A percentile compares a stretch with the other conserved stretches of the same genome.
phyloP scores from a whole-genome alignment of 176 grass and related monocot genomes.

The Eremochloa ophiuroides region DNA sequence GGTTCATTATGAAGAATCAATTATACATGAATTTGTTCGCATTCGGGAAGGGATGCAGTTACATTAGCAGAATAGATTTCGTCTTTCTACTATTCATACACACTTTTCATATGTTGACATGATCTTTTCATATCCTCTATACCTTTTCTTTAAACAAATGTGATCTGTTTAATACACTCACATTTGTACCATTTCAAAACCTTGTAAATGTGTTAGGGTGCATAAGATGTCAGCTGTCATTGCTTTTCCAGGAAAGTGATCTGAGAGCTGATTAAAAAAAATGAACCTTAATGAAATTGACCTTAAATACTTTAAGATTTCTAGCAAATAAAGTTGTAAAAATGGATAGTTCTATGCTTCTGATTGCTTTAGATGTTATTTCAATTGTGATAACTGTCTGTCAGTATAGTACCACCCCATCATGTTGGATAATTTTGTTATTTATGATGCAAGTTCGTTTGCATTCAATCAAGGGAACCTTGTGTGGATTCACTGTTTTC shows the following conservation, averaged over 20 bases:
- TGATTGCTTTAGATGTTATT: conserved; percentile 23
- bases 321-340: conserved; percentile 20
- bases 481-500: background rate
- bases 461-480: conserved; percentile 16
- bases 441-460: conserved; percentile 20
- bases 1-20: conserved; percentile 73
- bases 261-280: background rate
- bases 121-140: background rate
- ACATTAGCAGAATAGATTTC: conserved; percentile 20
- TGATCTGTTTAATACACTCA: background rate
- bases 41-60: conserved; percentile 88
- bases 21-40: conserved; percentile 73
- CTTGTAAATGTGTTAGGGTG: conserved; percentile 1
- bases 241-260: conserved; percentile 7
- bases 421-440: background rate
- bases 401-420: background rate
- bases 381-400: background rate
- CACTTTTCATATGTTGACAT: background rate
- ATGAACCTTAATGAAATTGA: background rate
- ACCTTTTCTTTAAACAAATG: background rate
- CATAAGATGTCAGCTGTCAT: background rate
- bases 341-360: background rate
- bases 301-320: conserved; percentile 17
- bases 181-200: background rate
- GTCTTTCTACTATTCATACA: background rate